phyloP scores from a whole-genome alignment of 1,139 yeast genomes.

The Zygosaccharomyces sapae region DNA sequence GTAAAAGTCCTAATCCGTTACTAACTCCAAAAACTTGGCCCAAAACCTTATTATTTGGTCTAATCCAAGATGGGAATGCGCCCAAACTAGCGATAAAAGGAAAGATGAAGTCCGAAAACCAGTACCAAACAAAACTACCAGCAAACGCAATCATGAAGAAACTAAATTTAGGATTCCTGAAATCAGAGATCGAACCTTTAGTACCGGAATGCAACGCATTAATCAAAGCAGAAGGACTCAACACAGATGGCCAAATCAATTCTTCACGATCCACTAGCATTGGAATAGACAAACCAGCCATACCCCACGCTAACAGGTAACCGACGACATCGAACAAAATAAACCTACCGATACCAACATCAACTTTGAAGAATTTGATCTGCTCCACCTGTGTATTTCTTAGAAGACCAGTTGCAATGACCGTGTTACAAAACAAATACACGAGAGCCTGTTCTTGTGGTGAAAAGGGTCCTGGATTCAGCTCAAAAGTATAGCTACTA shows the following conservation, averaged over 20 bases:
- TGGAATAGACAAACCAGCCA: constrained; percentile 57
- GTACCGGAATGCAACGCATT: constrained; percentile 56
- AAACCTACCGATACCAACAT: constrained; percentile 49
- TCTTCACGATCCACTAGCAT: constrained; percentile 58
- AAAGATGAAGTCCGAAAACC: constrained; percentile 52
- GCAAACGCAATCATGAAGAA: constrained; percentile 43
- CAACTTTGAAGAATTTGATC: constrained; percentile 43
- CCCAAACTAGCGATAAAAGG: constrained; percentile 44
- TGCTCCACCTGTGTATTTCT: constrained; percentile 48
- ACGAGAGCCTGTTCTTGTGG: constrained; percentile 62
- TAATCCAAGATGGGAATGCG: constrained; percentile 23
- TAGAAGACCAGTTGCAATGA: constrained; percentile 57
- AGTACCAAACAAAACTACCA: constrained; percentile 46
- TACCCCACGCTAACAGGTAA: constrained; percentile 55
- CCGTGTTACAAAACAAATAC: constrained; percentile 35
- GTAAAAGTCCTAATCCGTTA: constrained; percentile 51
- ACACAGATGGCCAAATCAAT: constrained; percentile 64
- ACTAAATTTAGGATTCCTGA: constrained; percentile 37
- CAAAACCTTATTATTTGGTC: constrained; percentile 38
- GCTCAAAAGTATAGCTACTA: constrained; percentile 10
- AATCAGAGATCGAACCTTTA: constrained; percentile 44
- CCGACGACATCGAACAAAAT: constrained; percentile 54
- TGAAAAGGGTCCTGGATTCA: constrained; percentile 63
- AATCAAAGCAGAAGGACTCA: constrained; percentile 44
- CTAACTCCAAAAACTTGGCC: constrained; percentile 41